Evolutionary conservation across 305 asterid species (phyloP), one percentile per base, ranked within the genome.

Genomic region (Solanum aculeatissimum): DNA sequence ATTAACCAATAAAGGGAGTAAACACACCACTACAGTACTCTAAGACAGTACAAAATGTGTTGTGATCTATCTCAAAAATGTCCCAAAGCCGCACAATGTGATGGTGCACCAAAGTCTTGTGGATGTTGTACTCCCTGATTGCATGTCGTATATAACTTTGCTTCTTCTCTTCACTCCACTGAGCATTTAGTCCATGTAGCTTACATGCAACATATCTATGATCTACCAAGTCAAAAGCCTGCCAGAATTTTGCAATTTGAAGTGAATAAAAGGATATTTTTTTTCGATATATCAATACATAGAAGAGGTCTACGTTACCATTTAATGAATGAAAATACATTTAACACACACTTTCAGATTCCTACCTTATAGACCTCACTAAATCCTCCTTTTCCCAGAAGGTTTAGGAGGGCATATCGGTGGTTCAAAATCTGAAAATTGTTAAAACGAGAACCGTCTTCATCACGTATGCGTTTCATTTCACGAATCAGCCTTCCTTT

Each of bases 111-210:
- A 97, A 90, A 16, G 96, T 91, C 89, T 95, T 97, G 86, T 97
- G 99, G 86, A 97, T 95, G 91, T 95, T 95, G 94, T 97, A 97
- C 91, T 97, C 99, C 92, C 99, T 91, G 90, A 97, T 95, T 40
- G 99, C 98, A 88, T 97, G 99, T 2, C 99, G 94, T 87, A 95
- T 90, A 82, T 97, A 97, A 84, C 98, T 95, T 90, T 93, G 98
- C 93, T 97, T 97, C 93, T 95, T 95, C 81, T 95, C 99, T 91
- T 97, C 99, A 82, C 99, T 94, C 99, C 99, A 97, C 88, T 97
- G 98, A 82, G 99, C 96, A 86, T 95, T 94, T 88, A 97, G 88
- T 75, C 99, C 97, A 83, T 97, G 99, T 86, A 97, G 98, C 95
- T 97, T 97, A 89, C 99, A 97, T 47, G 99, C 99, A 85, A 97